phyloP scores from a whole-genome alignment of 805 yeast genomes.

The Starmerella sp. region DNA sequence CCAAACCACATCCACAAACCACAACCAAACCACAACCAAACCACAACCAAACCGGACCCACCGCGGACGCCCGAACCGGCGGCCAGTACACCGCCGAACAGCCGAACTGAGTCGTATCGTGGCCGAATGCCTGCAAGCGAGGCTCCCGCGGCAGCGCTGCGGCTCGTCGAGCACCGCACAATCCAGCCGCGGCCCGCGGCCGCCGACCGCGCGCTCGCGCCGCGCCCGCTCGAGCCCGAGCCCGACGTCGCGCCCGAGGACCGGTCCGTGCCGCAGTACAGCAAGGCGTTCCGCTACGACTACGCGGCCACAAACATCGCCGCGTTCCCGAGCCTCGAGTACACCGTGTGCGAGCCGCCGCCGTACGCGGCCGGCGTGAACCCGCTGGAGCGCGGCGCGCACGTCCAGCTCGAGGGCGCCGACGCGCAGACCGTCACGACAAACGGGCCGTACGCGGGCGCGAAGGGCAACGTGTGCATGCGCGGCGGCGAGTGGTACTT shows the following conservation, averaged over 20 bases:
- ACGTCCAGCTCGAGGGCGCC: slow-evolving; percentile 1
- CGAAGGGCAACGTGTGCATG: slow-evolving; percentile 61
- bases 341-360: slow-evolving; percentile 14
- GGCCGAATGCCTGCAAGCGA: not conserved
- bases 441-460: slow-evolving; percentile 67
- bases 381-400: slow-evolving; percentile 12
- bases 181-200: slow-evolving; percentile 3
- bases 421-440: slow-evolving; percentile 38
- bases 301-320: slow-evolving; percentile 10
- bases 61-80: no score
- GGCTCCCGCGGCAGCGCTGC: not conserved
- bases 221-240: slow-evolving; percentile 2
- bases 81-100: no score
- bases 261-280: slow-evolving; percentile 9
- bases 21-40: no score
- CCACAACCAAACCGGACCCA: no score
- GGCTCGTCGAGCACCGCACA: slow-evolving; percentile 14
- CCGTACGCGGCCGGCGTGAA: slow-evolving; percentile 14
- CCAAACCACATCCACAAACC: no score
- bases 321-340: slow-evolving; percentile 15
- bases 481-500: slow-evolving; percentile 70
- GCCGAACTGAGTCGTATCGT: no score
- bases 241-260: not conserved
- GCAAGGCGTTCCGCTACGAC: slow-evolving; percentile 14
- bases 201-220: slow-evolving; percentile 4